phyloP scores from a whole-genome alignment of 2,329 filamentous ascomycete species.

The Cadophora sp. region DNA sequence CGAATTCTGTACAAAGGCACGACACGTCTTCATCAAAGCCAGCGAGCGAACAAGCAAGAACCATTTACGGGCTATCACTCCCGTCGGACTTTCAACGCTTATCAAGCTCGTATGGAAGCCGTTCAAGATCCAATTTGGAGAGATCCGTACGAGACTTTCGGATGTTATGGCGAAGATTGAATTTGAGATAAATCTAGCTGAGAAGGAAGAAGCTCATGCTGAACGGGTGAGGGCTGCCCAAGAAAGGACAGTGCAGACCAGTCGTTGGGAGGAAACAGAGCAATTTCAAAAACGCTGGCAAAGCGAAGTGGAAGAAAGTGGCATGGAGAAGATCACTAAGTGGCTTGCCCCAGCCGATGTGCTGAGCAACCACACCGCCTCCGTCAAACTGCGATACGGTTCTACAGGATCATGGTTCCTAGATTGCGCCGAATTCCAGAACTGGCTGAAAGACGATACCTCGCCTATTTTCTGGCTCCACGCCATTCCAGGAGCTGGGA shows the following conservation, averaged over 20 bases:
- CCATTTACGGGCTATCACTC: constrained; percentile 11
- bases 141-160: constrained; percentile 4
- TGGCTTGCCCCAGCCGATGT: constrained; percentile 14
- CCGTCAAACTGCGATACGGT: constrained; percentile 7
- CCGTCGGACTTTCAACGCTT: constrained; percentile 4
- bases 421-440: not conserved
- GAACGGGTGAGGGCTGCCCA: constrained; percentile 2
- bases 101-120: constrained; percentile 17
- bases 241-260: constrained; percentile 2
- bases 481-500: constrained; percentile 52
- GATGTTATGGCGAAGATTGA: constrained; percentile 17
- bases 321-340: constrained; percentile 17
- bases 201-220: constrained; percentile 16
- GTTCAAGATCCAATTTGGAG: constrained; percentile 14
- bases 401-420: constrained; percentile 15
- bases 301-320: not conserved
- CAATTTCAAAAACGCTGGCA: constrained; percentile 7
- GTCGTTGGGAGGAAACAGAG: constrained; percentile 13
- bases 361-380: constrained; percentile 1
- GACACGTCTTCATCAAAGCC: constrained; percentile 9
- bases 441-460: constrained; percentile 6
- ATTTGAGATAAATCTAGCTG: constrained; percentile 14
- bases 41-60: constrained; percentile 14
- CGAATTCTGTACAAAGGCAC: constrained; percentile 10
- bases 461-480: constrained; percentile 19